These are phyloP conservation scores for Apiotrichum montevideense DNA, from an alignment of 1,284 basidiomycete genomes.

Conservation along the genomic window DNA sequence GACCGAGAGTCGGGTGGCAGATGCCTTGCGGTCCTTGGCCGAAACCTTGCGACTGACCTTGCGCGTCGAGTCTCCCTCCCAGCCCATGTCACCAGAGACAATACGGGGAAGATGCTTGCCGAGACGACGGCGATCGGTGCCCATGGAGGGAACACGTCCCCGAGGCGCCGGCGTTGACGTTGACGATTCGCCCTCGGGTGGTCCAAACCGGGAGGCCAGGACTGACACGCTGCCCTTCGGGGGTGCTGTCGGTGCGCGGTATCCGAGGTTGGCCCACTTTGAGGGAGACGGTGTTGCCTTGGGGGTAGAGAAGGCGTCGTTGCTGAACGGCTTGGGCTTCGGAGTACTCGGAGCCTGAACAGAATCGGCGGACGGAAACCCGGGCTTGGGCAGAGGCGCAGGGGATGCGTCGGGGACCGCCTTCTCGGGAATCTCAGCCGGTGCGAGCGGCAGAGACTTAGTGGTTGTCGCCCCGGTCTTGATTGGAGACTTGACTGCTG, in stretches of 20 bases:
- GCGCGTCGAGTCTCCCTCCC: constrained; percentile 28
- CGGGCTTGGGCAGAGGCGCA: too few relatives aligned
- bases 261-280: constrained; percentile 13
- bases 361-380: too few relatives aligned
- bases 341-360: background rate
- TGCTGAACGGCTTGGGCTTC: constrained; percentile 1
- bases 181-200: background rate
- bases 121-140: constrained; percentile 37
- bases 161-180: background rate
- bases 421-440: too few relatives aligned
- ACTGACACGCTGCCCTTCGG: constrained; percentile 15
- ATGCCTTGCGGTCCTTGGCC: constrained; percentile 20
- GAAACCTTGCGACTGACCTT: constrained; percentile 7
- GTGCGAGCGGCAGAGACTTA: background rate
- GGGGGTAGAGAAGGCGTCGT: constrained; percentile 7
- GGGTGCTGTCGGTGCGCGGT: constrained; percentile 15
- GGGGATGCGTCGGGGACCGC: too few relatives aligned
- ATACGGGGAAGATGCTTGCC: constrained; percentile 47
- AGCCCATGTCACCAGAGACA: constrained; percentile 44
- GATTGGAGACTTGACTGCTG: background rate
- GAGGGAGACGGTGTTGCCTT: constrained; percentile 1
- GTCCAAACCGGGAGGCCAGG: constrained; percentile 14
- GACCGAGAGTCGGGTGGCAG: constrained; percentile 14
- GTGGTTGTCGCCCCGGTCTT: background rate
- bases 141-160: constrained; percentile 9